Percentiles rank a stretch among this genome's conserved stretches.
These are phyloP conservation scores for Pythium brachiatum DNA, from an alignment of 352 stramenopile genomes.

Conservation along the genomic window DNA sequence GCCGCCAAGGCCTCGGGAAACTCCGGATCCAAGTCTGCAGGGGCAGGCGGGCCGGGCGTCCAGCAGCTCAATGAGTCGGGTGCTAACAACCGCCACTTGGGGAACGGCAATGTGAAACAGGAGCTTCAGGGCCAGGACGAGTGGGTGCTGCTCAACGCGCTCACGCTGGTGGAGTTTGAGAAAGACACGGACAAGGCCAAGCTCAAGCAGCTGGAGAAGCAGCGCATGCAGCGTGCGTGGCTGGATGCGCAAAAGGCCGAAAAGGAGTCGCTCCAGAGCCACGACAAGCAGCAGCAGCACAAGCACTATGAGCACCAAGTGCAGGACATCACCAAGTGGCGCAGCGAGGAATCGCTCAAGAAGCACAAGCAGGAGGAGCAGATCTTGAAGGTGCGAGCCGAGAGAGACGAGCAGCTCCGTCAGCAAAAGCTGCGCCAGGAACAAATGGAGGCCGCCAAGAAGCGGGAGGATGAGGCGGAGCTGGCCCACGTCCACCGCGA, in stretches of 20 bases:
- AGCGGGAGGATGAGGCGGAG: conserved; percentile 48
- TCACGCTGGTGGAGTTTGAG: conserved; percentile 73
- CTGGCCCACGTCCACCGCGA: conserved; percentile 52
- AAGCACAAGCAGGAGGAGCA: conserved; percentile 45
- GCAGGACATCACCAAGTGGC: conserved; percentile 52
- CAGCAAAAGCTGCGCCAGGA: conserved; percentile 43
- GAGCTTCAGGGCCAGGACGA: conserved; percentile 54
- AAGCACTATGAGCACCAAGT: conserved; percentile 41
- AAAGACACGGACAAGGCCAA: conserved; percentile 51
- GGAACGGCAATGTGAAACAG: conserved; percentile 3
- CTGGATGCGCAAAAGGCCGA: conserved; percentile 55
- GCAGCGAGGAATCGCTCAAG: conserved; percentile 45
- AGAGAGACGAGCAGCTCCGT: conserved; percentile 60
- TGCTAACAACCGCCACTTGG: not conserved
- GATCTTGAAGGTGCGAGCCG: conserved; percentile 47
- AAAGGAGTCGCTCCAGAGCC: conserved; percentile 32
- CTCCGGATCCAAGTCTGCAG: not conserved
- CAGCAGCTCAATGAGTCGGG: conserved; percentile 20
- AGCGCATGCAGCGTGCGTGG: conserved; percentile 59
- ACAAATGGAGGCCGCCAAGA: conserved; percentile 31
- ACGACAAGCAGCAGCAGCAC: conserved; percentile 35
- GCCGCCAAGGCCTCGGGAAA: conserved; percentile 2
- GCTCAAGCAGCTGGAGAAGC: conserved; percentile 41
- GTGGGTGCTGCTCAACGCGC: conserved; percentile 71
- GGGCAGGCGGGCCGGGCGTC: conserved; percentile 7